Evolutionary conservation across 768 basidiomycete species (phyloP).

Genomic region (Obba rivulosa): DNA sequence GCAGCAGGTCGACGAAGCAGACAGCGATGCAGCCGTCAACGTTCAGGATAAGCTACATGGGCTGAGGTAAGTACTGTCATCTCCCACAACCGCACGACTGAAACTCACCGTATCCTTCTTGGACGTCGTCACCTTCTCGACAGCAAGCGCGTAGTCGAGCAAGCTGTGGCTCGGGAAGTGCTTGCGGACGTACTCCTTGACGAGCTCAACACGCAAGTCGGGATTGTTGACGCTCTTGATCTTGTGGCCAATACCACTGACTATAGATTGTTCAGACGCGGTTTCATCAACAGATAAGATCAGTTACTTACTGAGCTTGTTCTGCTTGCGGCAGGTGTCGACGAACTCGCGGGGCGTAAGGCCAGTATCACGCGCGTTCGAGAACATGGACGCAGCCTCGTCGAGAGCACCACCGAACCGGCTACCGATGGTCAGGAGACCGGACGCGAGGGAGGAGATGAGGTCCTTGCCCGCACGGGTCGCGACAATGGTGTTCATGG

Average conservation of each 20-base stretch:
- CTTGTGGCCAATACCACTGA: constrained; percentile 99
- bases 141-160: constrained; percentile 92
- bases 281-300: not conserved
- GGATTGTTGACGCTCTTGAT: constrained; percentile 99
- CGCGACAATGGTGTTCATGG: constrained; percentile 99
- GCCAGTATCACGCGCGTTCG: constrained; percentile 82
- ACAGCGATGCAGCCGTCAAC: constrained; percentile 95
- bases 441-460: constrained; percentile 93
- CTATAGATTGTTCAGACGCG: constrained; percentile 29
- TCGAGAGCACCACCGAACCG: constrained; percentile 99
- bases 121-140: constrained; percentile 94
- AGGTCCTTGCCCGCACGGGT: constrained; percentile 99
- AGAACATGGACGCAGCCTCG: constrained; percentile 96
- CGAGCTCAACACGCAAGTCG: constrained; percentile 86
- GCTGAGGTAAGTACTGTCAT: not conserved
- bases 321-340: constrained; percentile 85
- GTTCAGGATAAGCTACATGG: constrained; percentile 78
- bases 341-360: constrained; percentile 98
- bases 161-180: constrained; percentile 94
- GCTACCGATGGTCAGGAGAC: constrained; percentile 95
- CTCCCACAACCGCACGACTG: not conserved
- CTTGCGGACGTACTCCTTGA: constrained; percentile 93
- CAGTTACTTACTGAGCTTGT: constrained; percentile 75
- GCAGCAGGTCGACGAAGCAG: constrained; percentile 92
- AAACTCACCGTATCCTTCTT: constrained; percentile 89